Conservation (phyloP, 306 rosid genomes). For the Elaeagnus macrophylla region DNA sequence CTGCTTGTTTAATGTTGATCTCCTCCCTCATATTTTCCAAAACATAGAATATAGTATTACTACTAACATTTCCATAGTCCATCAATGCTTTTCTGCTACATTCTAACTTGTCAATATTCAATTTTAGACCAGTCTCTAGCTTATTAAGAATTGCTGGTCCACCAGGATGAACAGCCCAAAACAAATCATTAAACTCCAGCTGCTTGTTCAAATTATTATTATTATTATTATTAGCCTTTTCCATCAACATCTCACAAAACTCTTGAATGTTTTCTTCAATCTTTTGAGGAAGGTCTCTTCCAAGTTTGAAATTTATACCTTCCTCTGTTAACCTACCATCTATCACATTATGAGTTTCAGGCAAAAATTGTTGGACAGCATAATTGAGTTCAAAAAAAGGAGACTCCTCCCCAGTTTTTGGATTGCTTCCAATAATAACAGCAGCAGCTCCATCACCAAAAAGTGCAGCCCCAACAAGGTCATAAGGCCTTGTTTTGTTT, state of each 20-base stretch:
- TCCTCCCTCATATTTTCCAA: constrained; percentile 79
- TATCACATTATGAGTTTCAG: constrained; percentile 62
- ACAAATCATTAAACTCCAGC: constrained; percentile 63
- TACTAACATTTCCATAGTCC: constrained; percentile 89
- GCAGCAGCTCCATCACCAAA: constrained; percentile 96
- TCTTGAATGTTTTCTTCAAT: constrained; percentile 84
- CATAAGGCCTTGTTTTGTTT: constrained; percentile 69
- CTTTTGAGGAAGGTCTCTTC: constrained; percentile 86
- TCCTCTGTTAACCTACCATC: constrained; percentile 75
- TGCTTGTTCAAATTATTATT: too few relatives aligned
- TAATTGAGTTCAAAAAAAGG: constrained; percentile 82
- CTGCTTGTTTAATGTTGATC: constrained; percentile 31
- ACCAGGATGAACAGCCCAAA: constrained; percentile 96
- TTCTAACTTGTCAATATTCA: constrained; percentile 53
- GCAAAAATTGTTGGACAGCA: constrained; percentile 76
- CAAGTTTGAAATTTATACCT: constrained; percentile 84
- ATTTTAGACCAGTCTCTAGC: constrained; percentile 45
- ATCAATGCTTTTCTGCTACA: constrained; percentile 75
- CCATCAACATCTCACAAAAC: constrained; percentile 64
- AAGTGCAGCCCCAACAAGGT: constrained; percentile 96
- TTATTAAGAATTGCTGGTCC: constrained; percentile 85
- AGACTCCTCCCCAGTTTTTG: constrained; percentile 33
- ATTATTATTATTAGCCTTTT: too few relatives aligned
- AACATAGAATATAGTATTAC: constrained; percentile 85
- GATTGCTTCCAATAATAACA: constrained; percentile 65